These are phyloP conservation scores for Globisporangium middletonii DNA, from an alignment of 352 stramenopile species.

Conservation along the genomic window DNA sequence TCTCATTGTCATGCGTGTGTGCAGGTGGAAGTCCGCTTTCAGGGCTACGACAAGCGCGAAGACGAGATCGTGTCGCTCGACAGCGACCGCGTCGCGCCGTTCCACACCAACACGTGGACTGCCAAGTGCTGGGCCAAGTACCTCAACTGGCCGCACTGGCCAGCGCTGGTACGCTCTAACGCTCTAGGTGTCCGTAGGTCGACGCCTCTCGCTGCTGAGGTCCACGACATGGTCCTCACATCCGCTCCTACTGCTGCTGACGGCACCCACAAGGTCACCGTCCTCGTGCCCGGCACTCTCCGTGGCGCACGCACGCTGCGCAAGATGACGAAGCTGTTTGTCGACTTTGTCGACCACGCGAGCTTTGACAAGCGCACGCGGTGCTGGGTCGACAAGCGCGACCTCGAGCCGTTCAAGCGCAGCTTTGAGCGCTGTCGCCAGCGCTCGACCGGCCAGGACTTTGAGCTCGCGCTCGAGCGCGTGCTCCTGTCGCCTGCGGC, in stretches of 20 bases:
- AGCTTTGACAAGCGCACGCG: slow-evolving; percentile 36
- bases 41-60: slow-evolving; percentile 50
- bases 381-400: slow-evolving; percentile 39
- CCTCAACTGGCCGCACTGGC: slow-evolving; percentile 72
- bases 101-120: slow-evolving; percentile 69
- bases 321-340: slow-evolving; percentile 30
- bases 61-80: slow-evolving; percentile 55
- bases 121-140: slow-evolving; percentile 83
- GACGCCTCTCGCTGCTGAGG: neutral
- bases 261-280: slow-evolving; percentile 34
- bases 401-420: slow-evolving; percentile 34
- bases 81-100: slow-evolving; percentile 56
- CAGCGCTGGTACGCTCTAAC: slow-evolving; percentile 37
- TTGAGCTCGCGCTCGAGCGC: slow-evolving; percentile 33
- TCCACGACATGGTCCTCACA: no score
- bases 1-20: neutral
- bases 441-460: slow-evolving; percentile 24
- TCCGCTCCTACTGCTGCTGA: neutral
- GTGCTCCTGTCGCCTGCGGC: slow-evolving; percentile 34
- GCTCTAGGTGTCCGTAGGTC: no score
- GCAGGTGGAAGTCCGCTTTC: slow-evolving; percentile 60
- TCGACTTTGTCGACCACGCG: slow-evolving; percentile 56
- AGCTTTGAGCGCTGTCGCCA: slow-evolving; percentile 27
- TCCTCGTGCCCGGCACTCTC: slow-evolving; percentile 45
- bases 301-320: slow-evolving; percentile 30